Evolutionary conservation across 2,329 filamentous ascomycete genomes (phyloP), one percentile per base, ranked within the genome.

Genomic region (Calonectria ilicicola): DNA sequence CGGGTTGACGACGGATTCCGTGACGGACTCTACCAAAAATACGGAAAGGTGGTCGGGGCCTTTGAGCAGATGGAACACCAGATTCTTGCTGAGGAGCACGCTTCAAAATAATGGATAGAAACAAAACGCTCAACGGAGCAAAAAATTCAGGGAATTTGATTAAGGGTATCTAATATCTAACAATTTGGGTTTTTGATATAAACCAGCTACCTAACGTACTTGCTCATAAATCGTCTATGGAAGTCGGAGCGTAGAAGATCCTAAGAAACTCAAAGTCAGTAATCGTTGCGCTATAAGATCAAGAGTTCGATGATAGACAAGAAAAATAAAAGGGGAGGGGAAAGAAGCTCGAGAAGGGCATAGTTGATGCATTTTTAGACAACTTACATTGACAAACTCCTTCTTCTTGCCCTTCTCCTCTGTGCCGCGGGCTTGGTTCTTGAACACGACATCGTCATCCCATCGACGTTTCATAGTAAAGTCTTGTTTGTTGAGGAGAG

Each of bases 381-480:
- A 32, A 86, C 92, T 86, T 83, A 95, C 95, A 82, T 99, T 99
- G 84, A 99, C 96, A 86, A 99, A 99, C 84, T 98, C 96, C 87
- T 96, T 97, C 85, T 90, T 91, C 87, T 95, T 91, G 75, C 93
- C 92, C 87, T 93, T 96, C 75, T 98, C 95, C 81, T 98, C 96
- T 0, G 96, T 98, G 10, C 96, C 97, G 72, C 97, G 91, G 40
- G 96, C 97, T 86, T 99, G 97, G 84, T 99, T 99, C 88, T 98
- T 98, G 87, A 99, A 99, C 3, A 99, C 96, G 15, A 99, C 97
- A 82, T 99, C 97, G 80, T 99, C 97, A 79, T 99, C 97, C 97
- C 97, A 99, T 78, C 96, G 88, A 77, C 95, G 88, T 89, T 98
- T 98, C 81, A 98, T 93, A 71, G 93, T 95, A 83, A 97, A 98